phyloP scores from a whole-genome alignment of 1,284 basidiomycete genomes.

The Athelia psychrophila region DNA sequence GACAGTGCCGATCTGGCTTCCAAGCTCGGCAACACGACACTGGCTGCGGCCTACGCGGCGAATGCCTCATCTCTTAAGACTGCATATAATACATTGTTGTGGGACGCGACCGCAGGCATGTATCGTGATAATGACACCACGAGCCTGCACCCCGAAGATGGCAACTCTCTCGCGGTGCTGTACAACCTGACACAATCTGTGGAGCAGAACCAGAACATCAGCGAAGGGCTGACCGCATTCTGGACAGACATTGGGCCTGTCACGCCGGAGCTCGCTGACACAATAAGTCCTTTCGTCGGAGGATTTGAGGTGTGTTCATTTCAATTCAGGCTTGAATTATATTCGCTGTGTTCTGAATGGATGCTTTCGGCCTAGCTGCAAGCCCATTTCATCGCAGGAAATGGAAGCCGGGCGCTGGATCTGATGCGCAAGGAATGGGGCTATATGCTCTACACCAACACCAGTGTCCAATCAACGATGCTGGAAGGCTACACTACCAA shows the following conservation, averaged over 20 bases:
- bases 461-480: conserved; percentile 36
- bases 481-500: conserved; percentile 39
- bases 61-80: conserved; percentile 43
- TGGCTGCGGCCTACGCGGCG: conserved; percentile 30
- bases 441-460: conserved; percentile 33
- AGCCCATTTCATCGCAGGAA: conserved; percentile 34
- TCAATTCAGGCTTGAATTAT: neutral
- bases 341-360: neutral
- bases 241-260: conserved; percentile 36
- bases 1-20: conserved; percentile 46
- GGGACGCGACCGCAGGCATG: conserved; percentile 40
- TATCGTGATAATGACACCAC: conserved; percentile 43
- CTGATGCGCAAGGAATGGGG: conserved; percentile 37
- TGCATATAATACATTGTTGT: conserved; percentile 41
- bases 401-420: conserved; percentile 33
- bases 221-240: conserved; percentile 31
- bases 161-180: conserved; percentile 36
- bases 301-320: conserved; percentile 29
- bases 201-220: conserved; percentile 28
- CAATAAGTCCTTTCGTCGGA: conserved; percentile 36
- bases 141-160: conserved; percentile 37
- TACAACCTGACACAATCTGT: conserved; percentile 32
- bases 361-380: conserved; percentile 24
- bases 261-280: conserved; percentile 37
- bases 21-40: conserved; percentile 31